These are phyloP conservation scores for Spathaspora arborariae DNA, from an alignment of 805 yeast species.

Conservation along the genomic window DNA sequence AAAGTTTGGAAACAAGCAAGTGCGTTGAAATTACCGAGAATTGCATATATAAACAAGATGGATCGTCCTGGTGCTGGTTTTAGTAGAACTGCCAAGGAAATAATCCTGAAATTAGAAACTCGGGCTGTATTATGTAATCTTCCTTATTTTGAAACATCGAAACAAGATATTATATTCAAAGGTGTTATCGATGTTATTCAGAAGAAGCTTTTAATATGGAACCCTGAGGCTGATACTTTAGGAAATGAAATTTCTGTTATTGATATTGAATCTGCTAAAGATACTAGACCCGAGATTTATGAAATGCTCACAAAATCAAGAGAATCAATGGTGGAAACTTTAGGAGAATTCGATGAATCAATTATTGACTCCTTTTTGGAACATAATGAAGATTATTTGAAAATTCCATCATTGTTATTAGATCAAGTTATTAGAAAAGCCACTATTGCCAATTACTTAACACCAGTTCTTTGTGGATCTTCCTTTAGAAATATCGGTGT, in stretches of 20 bases:
- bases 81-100: constrained; percentile 82
- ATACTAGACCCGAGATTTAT: constrained; percentile 26
- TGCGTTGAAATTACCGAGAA: constrained; percentile 62
- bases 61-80: constrained; percentile 95
- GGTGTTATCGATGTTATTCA: constrained; percentile 79
- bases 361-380: constrained; percentile 77
- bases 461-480: constrained; percentile 90
- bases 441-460: constrained; percentile 53
- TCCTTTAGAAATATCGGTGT: constrained; percentile 92
- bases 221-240: constrained; percentile 29
- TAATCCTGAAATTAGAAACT: constrained; percentile 71
- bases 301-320: constrained; percentile 56
- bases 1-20: constrained; percentile 92
- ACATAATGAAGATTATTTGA: constrained; percentile 61
- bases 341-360: constrained; percentile 78
- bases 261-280: constrained; percentile 33
- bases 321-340: constrained; percentile 75
- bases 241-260: constrained; percentile 52
- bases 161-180: constrained; percentile 40
- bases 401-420: constrained; percentile 54
- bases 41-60: constrained; percentile 90
- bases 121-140: constrained; percentile 70
- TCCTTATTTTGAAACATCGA: constrained; percentile 55
- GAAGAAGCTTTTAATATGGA: constrained; percentile 56
- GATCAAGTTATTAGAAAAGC: constrained; percentile 58